Conservation (phyloP, 2,329 filamentous ascomycete species). For the Colletotrichum sp. region DNA sequence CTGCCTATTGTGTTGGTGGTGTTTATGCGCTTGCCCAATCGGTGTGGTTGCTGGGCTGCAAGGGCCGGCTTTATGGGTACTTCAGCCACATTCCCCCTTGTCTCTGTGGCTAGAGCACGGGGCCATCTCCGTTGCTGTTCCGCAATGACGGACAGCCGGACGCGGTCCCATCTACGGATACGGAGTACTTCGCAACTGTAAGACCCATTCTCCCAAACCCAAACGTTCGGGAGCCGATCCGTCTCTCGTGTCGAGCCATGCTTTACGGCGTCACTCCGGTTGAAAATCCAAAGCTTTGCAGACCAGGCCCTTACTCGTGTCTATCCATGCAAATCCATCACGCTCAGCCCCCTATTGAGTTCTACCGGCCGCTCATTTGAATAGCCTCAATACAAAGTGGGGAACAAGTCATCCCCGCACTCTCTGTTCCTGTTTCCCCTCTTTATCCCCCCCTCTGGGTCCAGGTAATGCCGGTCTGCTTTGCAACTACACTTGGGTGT, state of each 20-base stretch:
- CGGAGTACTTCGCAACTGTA: neutral
- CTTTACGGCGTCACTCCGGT: neutral
- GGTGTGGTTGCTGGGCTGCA: slow-evolving; percentile 22
- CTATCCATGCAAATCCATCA: neutral
- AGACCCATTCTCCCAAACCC: neutral
- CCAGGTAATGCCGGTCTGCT: neutral
- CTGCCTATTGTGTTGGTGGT: neutral
- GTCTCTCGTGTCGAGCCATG: neutral
- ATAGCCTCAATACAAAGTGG: slow-evolving; percentile 21
- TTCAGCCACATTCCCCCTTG: neutral
- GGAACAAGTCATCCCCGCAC: slow-evolving; percentile 7
- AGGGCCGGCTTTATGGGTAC: neutral
- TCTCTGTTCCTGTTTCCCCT: neutral
- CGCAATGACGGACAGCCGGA: neutral
- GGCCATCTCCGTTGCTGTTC: neutral
- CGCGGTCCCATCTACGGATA: neutral
- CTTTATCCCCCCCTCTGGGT: neutral
- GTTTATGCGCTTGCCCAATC: slow-evolving; percentile 23
- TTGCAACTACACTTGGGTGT: neutral
- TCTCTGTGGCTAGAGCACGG: neutral
- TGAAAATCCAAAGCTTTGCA: neutral
- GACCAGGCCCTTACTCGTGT: neutral
- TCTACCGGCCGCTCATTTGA: slow-evolving; percentile 4
- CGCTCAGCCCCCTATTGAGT: neutral
- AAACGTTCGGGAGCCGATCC: neutral